Evolutionary conservation across 2,329 filamentous ascomycete genomes (phyloP), one percentile per base, ranked within the genome.

Genomic region (Calonectria multiphialidica): DNA sequence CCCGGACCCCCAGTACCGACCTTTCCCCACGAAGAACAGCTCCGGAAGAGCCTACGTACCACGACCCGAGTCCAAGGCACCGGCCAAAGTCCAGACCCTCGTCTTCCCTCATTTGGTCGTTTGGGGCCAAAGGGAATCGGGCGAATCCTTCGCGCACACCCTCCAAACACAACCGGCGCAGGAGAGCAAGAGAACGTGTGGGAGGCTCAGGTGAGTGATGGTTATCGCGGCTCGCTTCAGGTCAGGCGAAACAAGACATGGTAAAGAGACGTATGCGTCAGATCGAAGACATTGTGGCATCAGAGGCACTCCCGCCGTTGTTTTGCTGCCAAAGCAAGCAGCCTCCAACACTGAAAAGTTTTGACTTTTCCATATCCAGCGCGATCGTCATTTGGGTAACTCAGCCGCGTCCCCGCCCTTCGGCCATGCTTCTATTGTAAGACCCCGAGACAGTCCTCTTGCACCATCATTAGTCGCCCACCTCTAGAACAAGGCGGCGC

Each of bases 371-470:
- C 57, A 67, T 62, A 61, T 75, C 40, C 68, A 69, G 65, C 66
- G 59, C 55, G 70, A 72, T 77, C 72, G 74, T 71, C 72, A 64
- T 72, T 75, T 57, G 66, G 66, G 66, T 57, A 47, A 40, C 49
- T 66, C 37, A 62, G 55, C 66, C 62, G 71, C 71, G 61, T 57
- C 68, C 45, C 70, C 76, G 62, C 69, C 71, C 57, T 42, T 73
- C 72, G 69, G 66, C 61, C 66, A 53, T 77, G 53, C 45, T 66
- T 28, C 61, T 40, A 28, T 72, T 75, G 69, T 72, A 74, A 73
- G 77, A 44, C 72, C 68, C 75, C 73, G 66, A 70, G 65, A 72
- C 66, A 53, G 59, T 10, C 53, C 53, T 55, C 30, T 57, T 16
- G 30, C 30, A 57, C 33, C 53, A 57, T 12, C 5, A 35, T 73